phyloP scores from a whole-genome alignment of 345 rosid genomes.

The Carallia pectinifolia region DNA sequence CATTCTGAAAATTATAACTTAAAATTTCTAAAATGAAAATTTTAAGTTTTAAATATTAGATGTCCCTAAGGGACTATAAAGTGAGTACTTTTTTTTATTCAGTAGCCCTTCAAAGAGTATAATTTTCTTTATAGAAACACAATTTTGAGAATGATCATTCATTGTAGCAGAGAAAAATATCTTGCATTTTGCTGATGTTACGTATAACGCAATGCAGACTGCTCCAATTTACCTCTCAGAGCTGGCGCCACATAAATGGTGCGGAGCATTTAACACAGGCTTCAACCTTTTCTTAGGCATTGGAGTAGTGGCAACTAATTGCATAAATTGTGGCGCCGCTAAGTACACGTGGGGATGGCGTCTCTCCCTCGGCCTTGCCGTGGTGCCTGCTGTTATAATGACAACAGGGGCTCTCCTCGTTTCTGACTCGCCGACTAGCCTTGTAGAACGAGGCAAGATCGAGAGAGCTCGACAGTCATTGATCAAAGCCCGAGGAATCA shows the following conservation, averaged over 20 bases:
- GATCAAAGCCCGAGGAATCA: conserved; percentile 42
- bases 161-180: too few relatives aligned
- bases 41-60: too few relatives aligned
- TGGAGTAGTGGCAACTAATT: conserved; percentile 64
- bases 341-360: conserved; percentile 73
- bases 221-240: conserved; percentile 79
- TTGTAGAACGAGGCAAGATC: conserved; percentile 63
- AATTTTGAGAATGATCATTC: neutral
- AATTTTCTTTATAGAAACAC: neutral
- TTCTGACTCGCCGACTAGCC: conserved; percentile 71
- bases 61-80: too few relatives aligned
- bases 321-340: conserved; percentile 54
- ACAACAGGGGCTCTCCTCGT: conserved; percentile 65
- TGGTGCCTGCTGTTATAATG: conserved; percentile 68
- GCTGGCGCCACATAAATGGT: conserved; percentile 80
- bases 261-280: conserved; percentile 80
- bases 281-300: conserved; percentile 72
- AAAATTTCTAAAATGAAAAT: too few relatives aligned
- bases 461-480: conserved; percentile 51
- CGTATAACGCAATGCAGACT: conserved; percentile 38
- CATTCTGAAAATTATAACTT: too few relatives aligned
- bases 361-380: conserved; percentile 70
- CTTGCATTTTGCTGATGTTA: neutral
- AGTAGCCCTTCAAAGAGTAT: neutral
- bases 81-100: neutral